phyloP scores from a whole-genome alignment of 2,329 filamentous ascomycete species.

The Penicillium sp. region DNA sequence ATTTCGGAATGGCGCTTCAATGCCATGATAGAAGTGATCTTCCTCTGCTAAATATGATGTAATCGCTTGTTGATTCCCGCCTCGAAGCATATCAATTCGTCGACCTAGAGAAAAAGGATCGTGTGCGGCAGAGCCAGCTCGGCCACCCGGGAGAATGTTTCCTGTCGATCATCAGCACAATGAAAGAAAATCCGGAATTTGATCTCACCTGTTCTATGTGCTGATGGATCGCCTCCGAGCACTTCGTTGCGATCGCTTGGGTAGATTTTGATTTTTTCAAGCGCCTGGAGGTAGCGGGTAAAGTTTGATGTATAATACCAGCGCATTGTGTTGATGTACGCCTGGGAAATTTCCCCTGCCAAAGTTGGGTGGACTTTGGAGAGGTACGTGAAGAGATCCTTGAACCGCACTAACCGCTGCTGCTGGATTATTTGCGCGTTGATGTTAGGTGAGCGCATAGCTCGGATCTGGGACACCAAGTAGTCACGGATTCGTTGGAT shows the following conservation, averaged over 20 bases:
- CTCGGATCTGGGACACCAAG: conserved; percentile 89
- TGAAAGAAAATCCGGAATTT: conserved; percentile 1
- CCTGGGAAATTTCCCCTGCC: conserved; percentile 81
- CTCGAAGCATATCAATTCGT: conserved; percentile 73
- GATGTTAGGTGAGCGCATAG: conserved; percentile 86
- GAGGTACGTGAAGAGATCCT: conserved; percentile 80
- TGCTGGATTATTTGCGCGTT: conserved; percentile 97
- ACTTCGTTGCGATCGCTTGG: conserved; percentile 75
- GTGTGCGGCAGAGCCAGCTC: conserved; percentile 48
- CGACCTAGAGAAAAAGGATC: conserved; percentile 87
- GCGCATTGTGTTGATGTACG: conserved; percentile 96
- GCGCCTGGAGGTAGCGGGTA: conserved; percentile 72
- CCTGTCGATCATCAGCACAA: conserved; percentile 19
- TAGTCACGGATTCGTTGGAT: conserved; percentile 91
- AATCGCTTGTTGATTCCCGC: conserved; percentile 66
- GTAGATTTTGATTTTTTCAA: conserved; percentile 81
- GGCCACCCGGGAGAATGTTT: conserved; percentile 37
- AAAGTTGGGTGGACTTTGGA: conserved; percentile 74
- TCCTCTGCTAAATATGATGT: conserved; percentile 89
- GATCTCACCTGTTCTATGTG: conserved; percentile 52
- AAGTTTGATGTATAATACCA: conserved; percentile 98
- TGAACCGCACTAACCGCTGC: conserved; percentile 81
- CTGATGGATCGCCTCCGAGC: conserved; percentile 69
- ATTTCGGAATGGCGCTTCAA: conserved; percentile 86
- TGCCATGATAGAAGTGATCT: conserved; percentile 74